Conservation (phyloP, 805 yeast species). For the Lipomyces chichibuensis region DNA sequence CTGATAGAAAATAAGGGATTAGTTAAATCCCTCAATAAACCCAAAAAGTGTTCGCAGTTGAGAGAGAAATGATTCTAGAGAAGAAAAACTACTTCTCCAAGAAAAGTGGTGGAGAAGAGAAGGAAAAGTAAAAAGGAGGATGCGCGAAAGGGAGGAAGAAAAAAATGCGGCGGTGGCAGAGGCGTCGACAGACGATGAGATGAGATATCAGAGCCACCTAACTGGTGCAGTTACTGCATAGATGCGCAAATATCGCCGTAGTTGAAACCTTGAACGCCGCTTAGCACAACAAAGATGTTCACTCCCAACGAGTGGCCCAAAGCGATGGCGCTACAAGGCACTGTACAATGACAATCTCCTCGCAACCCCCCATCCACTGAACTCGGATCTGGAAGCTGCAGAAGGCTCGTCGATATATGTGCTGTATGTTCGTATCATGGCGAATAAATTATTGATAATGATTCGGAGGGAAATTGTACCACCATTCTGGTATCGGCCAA, state of each 20-base stretch:
- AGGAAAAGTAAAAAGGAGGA: neutral
- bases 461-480: neutral
- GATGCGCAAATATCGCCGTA: neutral
- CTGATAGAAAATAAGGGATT: constrained; percentile 18
- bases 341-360: neutral
- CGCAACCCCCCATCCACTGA: neutral
- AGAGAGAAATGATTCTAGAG: constrained; percentile 9
- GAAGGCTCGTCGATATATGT: neutral
- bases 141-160: constrained; percentile 16
- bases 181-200: constrained; percentile 16
- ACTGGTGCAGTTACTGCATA: constrained; percentile 9
- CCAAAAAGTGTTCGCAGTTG: constrained; percentile 14
- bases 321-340: neutral
- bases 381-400: constrained; percentile 1
- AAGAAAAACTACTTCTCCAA: constrained; percentile 29
- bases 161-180: constrained; percentile 22
- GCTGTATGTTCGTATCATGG: neutral
- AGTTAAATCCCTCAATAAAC: constrained; percentile 11
- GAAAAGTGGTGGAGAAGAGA: constrained; percentile 15
- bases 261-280: constrained; percentile 1
- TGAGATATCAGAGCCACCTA: constrained; percentile 10
- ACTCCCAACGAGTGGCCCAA: neutral
- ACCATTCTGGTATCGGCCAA: neutral
- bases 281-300: neutral
- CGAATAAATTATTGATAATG: neutral